phyloP scores from a whole-genome alignment of 768 basidiomycete species.

The Trametes cubensis region DNA sequence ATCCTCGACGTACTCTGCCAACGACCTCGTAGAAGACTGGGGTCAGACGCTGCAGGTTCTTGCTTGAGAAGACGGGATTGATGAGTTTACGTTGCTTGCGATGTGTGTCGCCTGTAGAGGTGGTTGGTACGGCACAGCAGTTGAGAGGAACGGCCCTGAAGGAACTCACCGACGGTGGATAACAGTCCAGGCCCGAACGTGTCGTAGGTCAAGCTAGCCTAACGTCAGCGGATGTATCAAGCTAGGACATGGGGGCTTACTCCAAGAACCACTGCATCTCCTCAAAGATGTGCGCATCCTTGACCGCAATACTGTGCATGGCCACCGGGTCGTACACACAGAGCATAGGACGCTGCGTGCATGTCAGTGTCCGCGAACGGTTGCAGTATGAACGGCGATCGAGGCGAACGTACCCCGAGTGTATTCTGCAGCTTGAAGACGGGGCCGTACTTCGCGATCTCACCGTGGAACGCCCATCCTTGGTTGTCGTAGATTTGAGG shows the following conservation, averaged over 20 bases:
- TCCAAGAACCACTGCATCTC: slow-evolving; percentile 14
- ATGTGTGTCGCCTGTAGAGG: slow-evolving; percentile 23
- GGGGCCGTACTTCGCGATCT: slow-evolving; percentile 15
- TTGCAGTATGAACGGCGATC: no score
- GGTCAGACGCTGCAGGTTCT: slow-evolving; percentile 15
- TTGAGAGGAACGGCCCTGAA: no score
- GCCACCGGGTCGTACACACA: slow-evolving; percentile 24
- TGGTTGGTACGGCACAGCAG: not conserved
- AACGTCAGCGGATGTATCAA: not conserved
- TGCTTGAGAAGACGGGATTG: slow-evolving; percentile 22
- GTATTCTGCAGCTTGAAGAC: slow-evolving; percentile 13
- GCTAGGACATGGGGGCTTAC: not conserved
- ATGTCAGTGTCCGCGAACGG: no score
- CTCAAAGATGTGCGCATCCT: slow-evolving; percentile 19
- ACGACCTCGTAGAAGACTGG: slow-evolving; percentile 22
- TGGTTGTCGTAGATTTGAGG: slow-evolving; percentile 10
- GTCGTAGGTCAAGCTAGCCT: not conserved
- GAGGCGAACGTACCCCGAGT: slow-evolving; percentile 8
- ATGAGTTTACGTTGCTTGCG: slow-evolving; percentile 28
- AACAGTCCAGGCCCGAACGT: slow-evolving; percentile 12
- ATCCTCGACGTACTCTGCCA: not conserved
- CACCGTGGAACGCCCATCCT: slow-evolving; percentile 14
- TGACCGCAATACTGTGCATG: slow-evolving; percentile 21
- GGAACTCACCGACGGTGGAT: slow-evolving; percentile 9
- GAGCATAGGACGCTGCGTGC: slow-evolving; percentile 1